phyloP scores from a whole-genome alignment of 2,329 filamentous ascomycete genomes.

The Botrytis porri region DNA sequence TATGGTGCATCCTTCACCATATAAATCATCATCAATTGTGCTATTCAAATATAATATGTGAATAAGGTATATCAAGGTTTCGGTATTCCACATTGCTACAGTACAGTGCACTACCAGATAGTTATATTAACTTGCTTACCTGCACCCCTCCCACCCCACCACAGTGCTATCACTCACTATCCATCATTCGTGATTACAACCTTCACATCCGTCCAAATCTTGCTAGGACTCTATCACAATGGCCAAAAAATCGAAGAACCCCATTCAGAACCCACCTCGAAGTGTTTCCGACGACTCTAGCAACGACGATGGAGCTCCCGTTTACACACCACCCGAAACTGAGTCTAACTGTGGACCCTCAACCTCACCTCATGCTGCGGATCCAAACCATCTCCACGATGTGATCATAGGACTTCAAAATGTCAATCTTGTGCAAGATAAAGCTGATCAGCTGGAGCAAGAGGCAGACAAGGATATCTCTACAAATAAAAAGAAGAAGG shows the following conservation, averaged over 20 bases:
- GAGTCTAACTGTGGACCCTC: background rate
- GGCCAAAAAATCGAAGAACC: background rate
- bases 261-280: background rate
- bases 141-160: background rate
- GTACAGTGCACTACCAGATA: background rate
- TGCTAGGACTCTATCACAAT: background rate
- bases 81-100: background rate
- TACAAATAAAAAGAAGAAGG: background rate
- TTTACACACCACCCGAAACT: conserved; percentile 14
- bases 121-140: conserved; percentile 2
- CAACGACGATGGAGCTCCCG: conserved; percentile 6
- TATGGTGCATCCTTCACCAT: background rate
- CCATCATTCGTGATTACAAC: background rate
- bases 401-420: background rate
- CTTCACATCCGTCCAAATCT: background rate
- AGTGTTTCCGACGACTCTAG: background rate
- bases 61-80: background rate
- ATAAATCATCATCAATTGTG: background rate
- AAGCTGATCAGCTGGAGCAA: background rate
- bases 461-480: background rate
- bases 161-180: background rate
- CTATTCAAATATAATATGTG: background rate
- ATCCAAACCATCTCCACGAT: background rate
- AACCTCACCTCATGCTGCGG: background rate
- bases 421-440: background rate